Conservation (phyloP, 331 rosid genomes). For the Erythrophleum ivorense region DNA sequence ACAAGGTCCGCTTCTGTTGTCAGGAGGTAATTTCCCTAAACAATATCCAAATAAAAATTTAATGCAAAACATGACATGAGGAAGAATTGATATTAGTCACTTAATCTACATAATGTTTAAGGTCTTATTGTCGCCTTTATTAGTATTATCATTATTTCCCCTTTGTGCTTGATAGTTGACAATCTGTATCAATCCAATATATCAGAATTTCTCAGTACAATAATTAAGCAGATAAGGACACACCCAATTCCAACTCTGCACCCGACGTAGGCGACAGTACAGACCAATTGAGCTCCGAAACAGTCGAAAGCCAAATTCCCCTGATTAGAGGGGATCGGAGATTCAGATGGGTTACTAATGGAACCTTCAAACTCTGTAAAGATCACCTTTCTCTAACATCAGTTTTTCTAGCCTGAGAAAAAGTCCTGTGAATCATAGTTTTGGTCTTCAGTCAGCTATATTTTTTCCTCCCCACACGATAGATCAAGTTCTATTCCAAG, state of each 20-base stretch:
- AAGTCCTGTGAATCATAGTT: background rate
- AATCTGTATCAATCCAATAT: background rate
- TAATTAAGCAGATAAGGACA: background rate
- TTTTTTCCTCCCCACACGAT: background rate
- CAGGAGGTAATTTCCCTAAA: conserved; percentile 50
- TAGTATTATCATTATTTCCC: background rate
- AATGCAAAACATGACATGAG: conserved; percentile 3
- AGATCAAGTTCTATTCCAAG: background rate
- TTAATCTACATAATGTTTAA: background rate
- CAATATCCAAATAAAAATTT: conserved; percentile 5
- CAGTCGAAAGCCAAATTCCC: background rate
- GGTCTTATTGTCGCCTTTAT: background rate
- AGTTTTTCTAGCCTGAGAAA: background rate
- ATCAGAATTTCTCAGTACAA: background rate
- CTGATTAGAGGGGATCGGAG: background rate
- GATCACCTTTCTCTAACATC: background rate
- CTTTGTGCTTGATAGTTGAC: background rate
- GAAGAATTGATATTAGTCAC: background rate
- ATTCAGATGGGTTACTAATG: background rate
- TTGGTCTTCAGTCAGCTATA: background rate
- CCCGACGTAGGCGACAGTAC: background rate
- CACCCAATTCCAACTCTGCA: background rate
- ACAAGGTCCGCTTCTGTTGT: conserved; percentile 41
- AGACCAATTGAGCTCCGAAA: background rate
- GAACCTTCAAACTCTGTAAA: background rate